Evolutionary conservation across 2,329 filamentous ascomycete species (phyloP), one percentile per base, ranked within the genome.

Genomic region (Aspergillus bombycis): DNA sequence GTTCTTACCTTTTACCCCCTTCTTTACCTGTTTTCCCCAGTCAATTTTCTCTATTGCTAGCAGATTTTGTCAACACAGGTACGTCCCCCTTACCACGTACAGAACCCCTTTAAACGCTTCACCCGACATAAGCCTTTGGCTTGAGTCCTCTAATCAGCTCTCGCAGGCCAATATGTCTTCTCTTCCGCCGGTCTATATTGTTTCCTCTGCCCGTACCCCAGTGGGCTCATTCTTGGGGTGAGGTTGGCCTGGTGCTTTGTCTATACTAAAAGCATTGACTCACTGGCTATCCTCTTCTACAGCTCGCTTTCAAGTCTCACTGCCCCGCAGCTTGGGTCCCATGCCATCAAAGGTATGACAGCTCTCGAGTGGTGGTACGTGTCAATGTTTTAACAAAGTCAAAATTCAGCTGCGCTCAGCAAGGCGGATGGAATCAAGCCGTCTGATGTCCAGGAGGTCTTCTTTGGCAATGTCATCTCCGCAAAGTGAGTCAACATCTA

Each of bases 401-500:
- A 5, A 32, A 61, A 60, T 64, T 53, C 70, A 88, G 86, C 87
- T 75, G 94, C 94, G 66, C 87, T 99, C 70, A 91, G 93, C 82
- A 91, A 93, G 74, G 92, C 91, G 54, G 89, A 95, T 61, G 87
- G 90, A 75, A 88, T 99, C 82, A 94, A 96, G 83, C 86, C 93
- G 61, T 88, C 93, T 74, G 88, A 96, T 78, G 92, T 99, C 63
- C 89, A 99, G 78, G 95, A 99, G 80, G 93, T 99, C 77, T 96
- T 95, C 85, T 96, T 97, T 77, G 95, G 95, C 80, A 99, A 99
- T 84, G 95, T 99, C 70, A 87, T 99, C 74, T 96, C 94, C 64
- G 95, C 94, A 79, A 94, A 94, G 94, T 97, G 86, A 73, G 85
- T 75, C 43, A 19, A 21, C 19, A 16, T 43, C 46, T 60, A 21